Evolutionary conservation across 768 basidiomycete species (phyloP), one percentile per base, ranked within the genome.

Genomic region (Xerocomus brunneocitrinus): DNA sequence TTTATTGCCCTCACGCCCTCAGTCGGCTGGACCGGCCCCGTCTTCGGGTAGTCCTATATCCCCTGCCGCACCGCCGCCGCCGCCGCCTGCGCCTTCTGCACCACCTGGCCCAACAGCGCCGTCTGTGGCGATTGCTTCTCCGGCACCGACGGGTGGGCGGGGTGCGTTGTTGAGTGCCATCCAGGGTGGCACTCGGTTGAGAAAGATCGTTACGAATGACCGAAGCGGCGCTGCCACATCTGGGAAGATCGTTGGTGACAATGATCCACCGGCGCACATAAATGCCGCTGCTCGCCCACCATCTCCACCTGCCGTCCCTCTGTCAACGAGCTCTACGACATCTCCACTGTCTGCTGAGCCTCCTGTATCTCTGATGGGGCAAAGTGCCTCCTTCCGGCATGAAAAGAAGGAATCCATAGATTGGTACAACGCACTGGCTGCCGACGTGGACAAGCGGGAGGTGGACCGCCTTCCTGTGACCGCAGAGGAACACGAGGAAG

Each of bases 361-460:
- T 8, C 60, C 28, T 39, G 54, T 35, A 22, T 55, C 60, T 24
- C 38, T 44, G 2, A 63, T 64, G 49, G 58, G 38, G 16, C 32
- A 53, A 48, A 52, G 40, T 46, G 51, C 36, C 36, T 68, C 61
- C 32, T 52, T 58, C 35, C 57, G 65, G 35, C 71, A 77, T 32
- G 77, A 71, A 50, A 80, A 87, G 61, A 76, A 84, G 54, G 87
- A 93, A 68, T 87, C 85, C 7, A 87, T 95, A 4, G 94, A 92
- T 62, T 98, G 95, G 95, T 93, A 91, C 65, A 80, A 84, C 47
- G 87, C 86, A 31, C 76, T 95, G 12, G 93, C 95, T 12, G 88
- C 87, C 36, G 66, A 67, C 28, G 55, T 31, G 3, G 85, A 95
- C 72, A 73, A 73, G 35, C 79, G 76, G 34, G 63, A 65, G 28